phyloP scores from a whole-genome alignment of 208 protist genomes.

The Crithidia expoeki region DNA sequence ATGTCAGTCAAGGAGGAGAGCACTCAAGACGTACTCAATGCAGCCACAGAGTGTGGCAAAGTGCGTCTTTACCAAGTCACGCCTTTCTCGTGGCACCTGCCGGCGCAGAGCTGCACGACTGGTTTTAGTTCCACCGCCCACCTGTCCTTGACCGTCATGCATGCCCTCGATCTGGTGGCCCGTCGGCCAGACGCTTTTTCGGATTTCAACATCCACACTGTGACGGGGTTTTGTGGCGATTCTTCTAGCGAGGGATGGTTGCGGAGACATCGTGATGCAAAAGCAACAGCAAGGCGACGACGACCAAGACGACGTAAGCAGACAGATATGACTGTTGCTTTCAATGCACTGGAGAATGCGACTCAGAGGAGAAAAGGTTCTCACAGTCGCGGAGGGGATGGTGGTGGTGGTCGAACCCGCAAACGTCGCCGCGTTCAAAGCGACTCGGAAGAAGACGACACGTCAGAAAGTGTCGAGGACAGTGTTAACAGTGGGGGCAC shows the following conservation, averaged over 20 bases:
- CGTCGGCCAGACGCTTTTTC: constrained; percentile 20
- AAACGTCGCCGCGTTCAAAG: background rate
- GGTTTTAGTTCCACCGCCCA: background rate
- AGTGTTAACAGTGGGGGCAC: background rate
- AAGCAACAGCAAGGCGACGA: no score
- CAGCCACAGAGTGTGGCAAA: background rate
- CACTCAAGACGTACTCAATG: background rate
- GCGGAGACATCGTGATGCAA: no score
- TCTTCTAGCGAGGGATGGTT: no score
- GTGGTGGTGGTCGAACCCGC: background rate
- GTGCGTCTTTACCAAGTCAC: constrained; percentile 31
- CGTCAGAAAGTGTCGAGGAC: background rate
- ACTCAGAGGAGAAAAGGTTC: no score
- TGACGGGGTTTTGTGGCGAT: background rate
- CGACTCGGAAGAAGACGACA: background rate
- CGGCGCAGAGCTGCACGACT: background rate
- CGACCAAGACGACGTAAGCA: no score
- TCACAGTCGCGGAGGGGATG: background rate
- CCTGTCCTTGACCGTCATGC: constrained; percentile 17
- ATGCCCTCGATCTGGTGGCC: constrained; percentile 25
- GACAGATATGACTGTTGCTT: no score
- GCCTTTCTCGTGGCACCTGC: constrained; percentile 25
- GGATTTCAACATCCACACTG: constrained; percentile 7
- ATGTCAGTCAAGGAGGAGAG: background rate
- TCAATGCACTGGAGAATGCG: no score